These are phyloP conservation scores for Pichia pseudocactophila DNA, from an alignment of 805 yeast species.

Conservation along the genomic window DNA sequence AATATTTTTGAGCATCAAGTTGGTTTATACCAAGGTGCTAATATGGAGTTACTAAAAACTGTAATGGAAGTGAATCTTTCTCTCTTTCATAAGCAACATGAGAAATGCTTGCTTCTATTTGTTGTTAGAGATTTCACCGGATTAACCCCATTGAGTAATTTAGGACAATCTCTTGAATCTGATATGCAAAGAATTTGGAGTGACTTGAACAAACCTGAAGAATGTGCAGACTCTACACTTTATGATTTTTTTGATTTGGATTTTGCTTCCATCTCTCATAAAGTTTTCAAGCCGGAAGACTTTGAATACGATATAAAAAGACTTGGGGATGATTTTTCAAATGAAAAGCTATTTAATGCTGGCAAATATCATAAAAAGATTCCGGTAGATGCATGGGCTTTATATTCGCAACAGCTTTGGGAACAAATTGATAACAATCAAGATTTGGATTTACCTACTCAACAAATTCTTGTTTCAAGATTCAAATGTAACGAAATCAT, in stretches of 20 bases:
- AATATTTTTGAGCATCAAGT: constrained; percentile 97
- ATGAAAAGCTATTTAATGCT: constrained; percentile 41
- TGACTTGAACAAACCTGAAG: constrained; percentile 63
- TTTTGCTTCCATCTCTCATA: constrained; percentile 79
- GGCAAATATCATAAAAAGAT: constrained; percentile 71
- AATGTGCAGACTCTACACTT: constrained; percentile 44
- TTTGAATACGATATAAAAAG: constrained; percentile 51
- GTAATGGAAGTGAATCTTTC: constrained; percentile 93
- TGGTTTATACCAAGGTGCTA: constrained; percentile 95
- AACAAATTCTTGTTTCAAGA: constrained; percentile 88
- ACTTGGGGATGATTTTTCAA: constrained; percentile 56
- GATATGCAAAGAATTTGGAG: constrained; percentile 79
- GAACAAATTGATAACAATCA: constrained; percentile 86
- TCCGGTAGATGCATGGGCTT: constrained; percentile 94
- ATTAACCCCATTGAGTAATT: constrained; percentile 66
- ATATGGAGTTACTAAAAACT: constrained; percentile 89
- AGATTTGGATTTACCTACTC: constrained; percentile 94
- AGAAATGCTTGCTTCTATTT: constrained; percentile 61
- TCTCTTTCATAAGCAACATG: constrained; percentile 58
- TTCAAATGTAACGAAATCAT: constrained; percentile 91
- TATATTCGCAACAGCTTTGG: constrained; percentile 90
- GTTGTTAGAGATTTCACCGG: constrained; percentile 92
- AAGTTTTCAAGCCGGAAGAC: constrained; percentile 66
- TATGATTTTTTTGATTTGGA: constrained; percentile 77
- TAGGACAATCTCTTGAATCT: constrained; percentile 55